Base-by-base conservation (phyloP, 495 filamentous ascomycete species). In the Hypoxylon lenormandii region DNA sequence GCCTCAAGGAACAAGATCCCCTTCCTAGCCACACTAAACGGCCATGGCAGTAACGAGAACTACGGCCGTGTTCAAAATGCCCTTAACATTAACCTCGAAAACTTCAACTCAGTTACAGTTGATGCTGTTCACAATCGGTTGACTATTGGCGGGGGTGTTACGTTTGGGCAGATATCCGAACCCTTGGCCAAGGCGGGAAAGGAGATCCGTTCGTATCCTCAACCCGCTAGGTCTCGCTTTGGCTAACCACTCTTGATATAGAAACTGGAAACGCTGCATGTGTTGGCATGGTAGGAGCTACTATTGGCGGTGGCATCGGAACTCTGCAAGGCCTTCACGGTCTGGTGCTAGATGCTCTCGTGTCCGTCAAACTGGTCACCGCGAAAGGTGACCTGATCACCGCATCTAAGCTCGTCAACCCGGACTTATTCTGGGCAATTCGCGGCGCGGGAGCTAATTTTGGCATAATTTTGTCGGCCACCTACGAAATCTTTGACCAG, bases 381-480 rank as follows among this genome's bases (percentile, higher is more conserved):
- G 76, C 72, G 4, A 38, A 60, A 0, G 81, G 81, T 0, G 56
- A 66, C 0, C 16, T 81, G 7, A 33, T 83, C 7, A 73, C 47
- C 7, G 80, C 69, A 6, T 82, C 81, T 0, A 30, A 59, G 10
- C 69, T 36, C 1, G 38, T 77, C 47, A 75, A 84, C 36, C 23
- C 76, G 0, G 82, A 85, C 10, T 74, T 85, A 3, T 85, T 77
- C 46, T 80, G 73, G 72, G 78, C 55, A 3, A 46, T 81, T 13
- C 62, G 76, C 5, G 79, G 80, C 16, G 83, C 83, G 6, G 84
- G 83, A 11, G 64, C 69, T 23, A 81, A 80, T 49, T 84, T 82
- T 45, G 84, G 84, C 7, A 65, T 85, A 23, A 77, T 84, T 1
- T 78, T 73, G 4, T 63, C 55, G 37, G 75, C 52, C 19, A 72